A percentile compares a stretch with the other conserved stretches of the same genome.
phyloP scores from a whole-genome alignment of 2,329 filamentous ascomycete genomes.

The Paecilomyces formosus region DNA sequence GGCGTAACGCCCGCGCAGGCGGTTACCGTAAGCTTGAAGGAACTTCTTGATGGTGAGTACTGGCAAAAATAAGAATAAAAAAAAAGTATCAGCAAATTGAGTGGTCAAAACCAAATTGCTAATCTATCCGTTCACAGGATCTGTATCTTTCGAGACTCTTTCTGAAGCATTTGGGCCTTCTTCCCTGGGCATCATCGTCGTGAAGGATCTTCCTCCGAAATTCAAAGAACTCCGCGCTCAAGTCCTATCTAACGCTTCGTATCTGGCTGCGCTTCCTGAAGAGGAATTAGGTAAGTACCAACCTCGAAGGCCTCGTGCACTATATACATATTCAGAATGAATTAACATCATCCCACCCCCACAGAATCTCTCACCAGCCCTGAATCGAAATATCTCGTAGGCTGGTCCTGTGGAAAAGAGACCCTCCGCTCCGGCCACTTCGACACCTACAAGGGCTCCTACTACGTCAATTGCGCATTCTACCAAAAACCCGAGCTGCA shows the following conservation, averaged over 20 bases:
- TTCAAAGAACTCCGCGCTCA: slow-evolving; percentile 66
- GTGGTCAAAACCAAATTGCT: not conserved
- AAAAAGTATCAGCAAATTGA: not conserved
- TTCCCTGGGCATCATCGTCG: slow-evolving; percentile 87
- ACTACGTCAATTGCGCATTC: slow-evolving; percentile 57
- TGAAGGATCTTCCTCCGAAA: slow-evolving; percentile 68
- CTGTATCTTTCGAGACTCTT: slow-evolving; percentile 37
- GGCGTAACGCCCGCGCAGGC: slow-evolving; percentile 25
- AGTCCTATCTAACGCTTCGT: slow-evolving; percentile 79
- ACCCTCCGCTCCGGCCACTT: slow-evolving; percentile 54
- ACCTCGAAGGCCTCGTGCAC: not conserved
- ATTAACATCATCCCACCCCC: not conserved
- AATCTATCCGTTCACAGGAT: slow-evolving; percentile 16
- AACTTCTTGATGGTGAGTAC: slow-evolving; percentile 40
- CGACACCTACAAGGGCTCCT: slow-evolving; percentile 57
- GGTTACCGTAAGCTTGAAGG: slow-evolving; percentile 42
- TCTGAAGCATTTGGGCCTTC: slow-evolving; percentile 76
- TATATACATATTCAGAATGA: not conserved
- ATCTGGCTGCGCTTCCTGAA: slow-evolving; percentile 71
- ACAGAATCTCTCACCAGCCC: slow-evolving; percentile 36
- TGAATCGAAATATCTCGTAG: slow-evolving; percentile 52
- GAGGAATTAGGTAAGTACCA: slow-evolving; percentile 57
- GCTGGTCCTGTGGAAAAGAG: slow-evolving; percentile 59
- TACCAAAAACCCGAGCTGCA: slow-evolving; percentile 34
- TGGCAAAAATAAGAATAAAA: not conserved